Base-by-base conservation (phyloP, 371 early-diverging fungal species). In the Parasitella parasitica region DNA sequence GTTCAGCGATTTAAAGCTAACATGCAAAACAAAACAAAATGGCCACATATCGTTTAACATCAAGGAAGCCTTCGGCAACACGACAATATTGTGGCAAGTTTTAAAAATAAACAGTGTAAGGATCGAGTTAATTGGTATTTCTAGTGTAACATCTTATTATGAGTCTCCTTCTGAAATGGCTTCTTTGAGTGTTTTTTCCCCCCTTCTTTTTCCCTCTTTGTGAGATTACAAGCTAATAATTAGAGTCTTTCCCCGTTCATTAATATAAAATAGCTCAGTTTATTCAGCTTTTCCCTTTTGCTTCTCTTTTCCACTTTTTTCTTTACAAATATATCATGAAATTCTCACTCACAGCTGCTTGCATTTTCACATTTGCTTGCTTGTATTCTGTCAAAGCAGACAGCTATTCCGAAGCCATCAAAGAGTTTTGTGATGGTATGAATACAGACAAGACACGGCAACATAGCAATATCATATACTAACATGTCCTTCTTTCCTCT, bases 391-490 rank as follows among this genome's bases (percentile, higher is more conserved):
- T 68, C 52, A 64, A 64, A 9, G 80, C 76, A 51, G 80, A 80
- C 39, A 59, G 59, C n/a, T 73, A 72, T 22, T 66, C 75, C 53
- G 72, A 69, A 59, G 72, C 73, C 51, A 73, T 71, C 26, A 64
- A 69, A 37, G 58, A 69, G 20, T 80, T 67, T 62, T 80, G 80
- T 61, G 57, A 37, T 59, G 80, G 80, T 80, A 74, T 26, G 37
- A 15, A 28, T 22, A 24, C 13, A 16, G 7, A 43, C 7, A 46
- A 8, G 27, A 16, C 11, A 62, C 22, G 9, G 24, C 0, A 16
- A 49, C 22, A 22, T 30, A 50, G 59, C 22, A 51, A 56, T 51
- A 50, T 30, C 4, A 11, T 32, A 8, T 32, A 5, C 4, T 3
- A 32, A 41, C 20, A 18, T 18, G n/a, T n/a, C 32, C 36, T 54